Evolutionary conservation across 148 eudicot genomes (phyloP), one percentile per base, ranked within the genome.

Genomic region (Linanthus parryae): DNA sequence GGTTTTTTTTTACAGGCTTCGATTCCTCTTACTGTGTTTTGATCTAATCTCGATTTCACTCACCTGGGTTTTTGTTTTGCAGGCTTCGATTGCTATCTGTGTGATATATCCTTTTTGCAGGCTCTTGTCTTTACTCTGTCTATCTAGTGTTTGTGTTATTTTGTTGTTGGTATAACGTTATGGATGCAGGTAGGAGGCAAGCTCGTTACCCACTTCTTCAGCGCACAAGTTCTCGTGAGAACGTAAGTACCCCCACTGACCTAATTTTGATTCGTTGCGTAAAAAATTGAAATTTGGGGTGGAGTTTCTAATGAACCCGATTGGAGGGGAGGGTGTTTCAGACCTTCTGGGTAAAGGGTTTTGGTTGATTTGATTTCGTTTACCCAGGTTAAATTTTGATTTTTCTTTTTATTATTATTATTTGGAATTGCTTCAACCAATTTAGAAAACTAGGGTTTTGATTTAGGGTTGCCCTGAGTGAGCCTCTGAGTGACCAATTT

Each of bases 211-310:
- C 81, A 1, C 77, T 79, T 40, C 74, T 86, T 28, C 76, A 68
- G 12, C 70, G 88, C 34, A 77, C 62, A 70, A 75, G 19, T 63
- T 87, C 91, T 23, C 65, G 73, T 41, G 94, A 88, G 24, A 84
- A 88, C 22, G 96, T 88, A 83, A 3, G 68, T 44, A 14, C 3
- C 7, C 31, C 5, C 0, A 6, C 1, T 2, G 5, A 10, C 30
- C 7, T 38, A 7, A 11, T 24, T 12, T 13, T 10, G 11, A n/a
- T n/a, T n/a, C n/a, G n/a, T n/a, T n/a, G n/a, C n/a, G n/a, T n/a
- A n/a, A n/a, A n/a, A n/a, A n/a, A n/a, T n/a, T n/a, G n/a, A n/a
- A n/a, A n/a, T n/a, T n/a, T n/a, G n/a, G n/a, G n/a, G n/a, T n/a
- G n/a, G n/a, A n/a, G n/a, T n/a, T n/a, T n/a, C 20, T 14, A 23